Base-by-base conservation (phyloP, 2,329 filamentous ascomycete genomes). In the Fusarium drepaniforme region DNA sequence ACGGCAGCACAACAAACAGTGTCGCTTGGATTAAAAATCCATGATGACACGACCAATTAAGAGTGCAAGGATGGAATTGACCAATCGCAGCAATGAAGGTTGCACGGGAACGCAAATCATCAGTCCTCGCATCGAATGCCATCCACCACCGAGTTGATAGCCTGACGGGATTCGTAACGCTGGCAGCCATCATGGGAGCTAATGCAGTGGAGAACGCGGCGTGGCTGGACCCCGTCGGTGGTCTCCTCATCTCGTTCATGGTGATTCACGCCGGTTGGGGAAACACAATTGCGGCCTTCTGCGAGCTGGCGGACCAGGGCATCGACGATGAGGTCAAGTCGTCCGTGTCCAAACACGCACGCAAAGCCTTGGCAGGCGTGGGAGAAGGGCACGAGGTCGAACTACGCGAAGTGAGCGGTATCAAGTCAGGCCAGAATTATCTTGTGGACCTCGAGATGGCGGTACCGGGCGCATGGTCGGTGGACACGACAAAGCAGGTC, bases 361-460 rank as follows among this genome's bases (percentile, higher is more conserved):
- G 85, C 37, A 90, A 89, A 76, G 90, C 89, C 5, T 84, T 97
- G 23, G 84, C 84, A 18, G 85, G 86, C 8, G 79, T 93, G 23
- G 82, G 83, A 62, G 85, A 89, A 61, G 86, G 90, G 59, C 85
- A 89, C 58, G 85, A 91, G 65, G 88, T 95, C 11, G 91, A 94
- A 79, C 85, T 98, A 56, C 90, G 93, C 53, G 93, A 94, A 53
- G 90, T 98, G 4, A 93, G 95, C 75, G 97, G 97, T 65, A 90
- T 98, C 84, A 99, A 99, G 85, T 97, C 95, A 5, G 97, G 97
- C 35, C 97, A 98, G 83, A 99, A 98, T 85, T 98, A 97, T 82
- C 88, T 98, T 35, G 92, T 98, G 77, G 97, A 98, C 78, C 83
- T 99, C 9, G 96, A 98, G 82, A 85, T 98, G 71, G 93, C 91